Conservation (phyloP, 176 grass and related monocot species). For the Carex scoparia region DNA sequence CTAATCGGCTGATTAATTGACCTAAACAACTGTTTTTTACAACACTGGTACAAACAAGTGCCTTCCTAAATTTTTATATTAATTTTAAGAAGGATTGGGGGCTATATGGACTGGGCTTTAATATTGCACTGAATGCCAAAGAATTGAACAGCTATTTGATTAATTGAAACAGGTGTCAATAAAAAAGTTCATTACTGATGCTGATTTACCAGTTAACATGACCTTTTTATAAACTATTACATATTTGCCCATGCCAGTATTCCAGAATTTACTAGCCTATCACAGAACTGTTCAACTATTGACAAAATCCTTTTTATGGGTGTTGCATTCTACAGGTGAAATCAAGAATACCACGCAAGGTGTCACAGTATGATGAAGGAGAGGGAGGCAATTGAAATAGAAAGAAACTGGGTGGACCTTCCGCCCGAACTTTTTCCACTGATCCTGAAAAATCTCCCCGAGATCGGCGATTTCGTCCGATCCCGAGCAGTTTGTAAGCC, state of each 20-base stretch:
- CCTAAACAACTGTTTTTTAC: too few species aligned
- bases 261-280: not conserved
- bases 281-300: not conserved
- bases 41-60: too few species aligned
- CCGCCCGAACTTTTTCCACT: too few species aligned
- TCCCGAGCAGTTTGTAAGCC: too few species aligned
- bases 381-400: too few species aligned
- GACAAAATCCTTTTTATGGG: not conserved
- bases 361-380: too few species aligned
- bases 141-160: conserved; percentile 65
- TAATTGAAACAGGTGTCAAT: conserved; percentile 65
- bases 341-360: conserved; percentile 49
- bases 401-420: too few species aligned
- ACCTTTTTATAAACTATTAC: not conserved
- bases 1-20: too few species aligned
- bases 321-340: conserved; percentile 48
- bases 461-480: too few species aligned
- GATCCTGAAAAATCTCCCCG: too few species aligned
- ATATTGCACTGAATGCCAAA: conserved; percentile 15
- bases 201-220: not conserved
- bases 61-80: conserved; percentile 23
- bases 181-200: not conserved
- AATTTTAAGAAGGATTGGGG: not conserved
- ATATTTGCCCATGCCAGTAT: conserved; percentile 14
- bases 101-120: too few species aligned